Base-by-base conservation (phyloP, 2,329 filamentous ascomycete genomes). In the Botrytis fragariae region DNA sequence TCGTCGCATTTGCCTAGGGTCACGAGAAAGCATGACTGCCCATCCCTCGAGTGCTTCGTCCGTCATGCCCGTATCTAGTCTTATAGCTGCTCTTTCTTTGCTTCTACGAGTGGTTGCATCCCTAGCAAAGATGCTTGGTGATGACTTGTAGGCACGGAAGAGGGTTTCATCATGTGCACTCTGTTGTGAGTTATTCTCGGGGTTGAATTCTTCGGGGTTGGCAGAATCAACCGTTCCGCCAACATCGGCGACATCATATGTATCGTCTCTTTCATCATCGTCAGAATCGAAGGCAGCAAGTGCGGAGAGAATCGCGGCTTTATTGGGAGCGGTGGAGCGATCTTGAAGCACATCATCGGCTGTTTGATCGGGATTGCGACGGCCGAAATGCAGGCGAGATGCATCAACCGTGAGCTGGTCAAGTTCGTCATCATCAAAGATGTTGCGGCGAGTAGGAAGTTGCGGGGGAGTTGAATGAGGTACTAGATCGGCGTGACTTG, bases 201-300 rank as follows among this genome's bases (percentile, higher is more conserved):
- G 88, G 4, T 77, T 75, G 54, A 77, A 77, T 62, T 80, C 79
- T 51, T 87, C 85, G n/a, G 89, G 86, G 9, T 88, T 83, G 1
- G 84, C 85, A 29, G 87, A 86, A 77, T 97, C 94, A 4, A 98
- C 90, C 0, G 93, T 93, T 35, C 95, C 95, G 51, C 96, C 96
- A 3, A 98, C 94, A 79, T 98, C 96, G 68, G 90, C 93, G 2
- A 91, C 90, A 79, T 99, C 96, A 80, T 99, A 99, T 0, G 95
- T 98, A 81, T 99, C 96, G 81, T 99, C 96, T 51, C 94, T 89
- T 83, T 99, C 96, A 81, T 99, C 96, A 77, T 98, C 96, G 78
- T 98, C 95, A 0, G 91, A 92, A 83, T 98, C 95, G 77, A 98
- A 98, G 0, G 92, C 88, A 25, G 94, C 93, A 3, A 98, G 88